Conservation (phyloP, 495 filamentous ascomycete species). For the Lasiosphaeriaceae sp. region DNA sequence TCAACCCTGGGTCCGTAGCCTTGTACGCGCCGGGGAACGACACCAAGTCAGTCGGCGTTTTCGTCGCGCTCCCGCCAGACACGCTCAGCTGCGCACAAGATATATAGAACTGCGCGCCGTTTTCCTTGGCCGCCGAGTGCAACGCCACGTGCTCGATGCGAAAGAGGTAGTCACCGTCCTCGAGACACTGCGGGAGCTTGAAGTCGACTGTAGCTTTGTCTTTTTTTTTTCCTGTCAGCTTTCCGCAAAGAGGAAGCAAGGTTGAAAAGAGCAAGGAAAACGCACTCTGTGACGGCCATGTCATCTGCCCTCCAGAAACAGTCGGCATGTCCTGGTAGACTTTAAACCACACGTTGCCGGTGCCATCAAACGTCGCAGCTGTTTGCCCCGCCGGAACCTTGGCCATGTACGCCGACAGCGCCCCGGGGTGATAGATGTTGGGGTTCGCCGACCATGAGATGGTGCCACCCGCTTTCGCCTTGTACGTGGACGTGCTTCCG, state of each 20-base stretch:
- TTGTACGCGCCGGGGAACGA: constrained; percentile 14
- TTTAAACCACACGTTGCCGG: constrained; percentile 38
- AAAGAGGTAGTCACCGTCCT: constrained; percentile 50
- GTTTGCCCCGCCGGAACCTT: constrained; percentile 37
- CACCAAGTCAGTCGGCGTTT: constrained; percentile 26
- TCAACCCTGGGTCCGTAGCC: constrained; percentile 29
- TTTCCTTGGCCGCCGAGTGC: constrained; percentile 32
- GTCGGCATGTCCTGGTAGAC: constrained; percentile 23
- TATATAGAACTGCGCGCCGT: constrained; percentile 47
- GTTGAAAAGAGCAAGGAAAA: not conserved
- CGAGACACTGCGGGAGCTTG: constrained; percentile 40
- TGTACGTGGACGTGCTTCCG: constrained; percentile 35
- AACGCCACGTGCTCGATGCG: constrained; percentile 51
- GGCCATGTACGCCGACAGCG: constrained; percentile 27
- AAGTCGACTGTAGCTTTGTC: constrained; percentile 33
- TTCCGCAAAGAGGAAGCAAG: not conserved
- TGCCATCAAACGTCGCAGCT: constrained; percentile 42
- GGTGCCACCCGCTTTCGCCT: constrained; percentile 36
- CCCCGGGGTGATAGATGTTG: constrained; percentile 39
- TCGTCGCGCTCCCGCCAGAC: constrained; percentile 25
- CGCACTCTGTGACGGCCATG: constrained; percentile 8
- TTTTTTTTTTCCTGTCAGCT: not conserved
- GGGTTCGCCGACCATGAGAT: constrained; percentile 40
- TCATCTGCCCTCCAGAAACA: not conserved
- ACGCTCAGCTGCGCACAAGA: constrained; percentile 34